Evolutionary conservation across 139 green algal species (phyloP), one percentile per base, ranked within the genome.

Genomic region (Zygnema cylindricum): DNA sequence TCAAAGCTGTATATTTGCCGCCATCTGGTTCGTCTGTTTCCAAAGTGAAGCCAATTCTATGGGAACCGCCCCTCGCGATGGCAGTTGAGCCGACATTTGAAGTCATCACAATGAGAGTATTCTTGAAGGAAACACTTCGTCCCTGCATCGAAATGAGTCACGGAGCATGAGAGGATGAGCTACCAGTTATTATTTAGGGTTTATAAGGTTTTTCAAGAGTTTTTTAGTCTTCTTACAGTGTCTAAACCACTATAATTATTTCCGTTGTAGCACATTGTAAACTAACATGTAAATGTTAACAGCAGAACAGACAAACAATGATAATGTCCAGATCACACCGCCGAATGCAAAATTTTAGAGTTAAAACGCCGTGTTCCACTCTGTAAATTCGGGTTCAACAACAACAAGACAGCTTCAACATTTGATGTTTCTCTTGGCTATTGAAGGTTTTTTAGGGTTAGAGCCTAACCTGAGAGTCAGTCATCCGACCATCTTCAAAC

Each of bases 401-500:
- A n/a, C n/a, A 73, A 30, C 57, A 73, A 73, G 57, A 73, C 57
- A 73, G 57, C 57, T n/a, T 38, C 43, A 55, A 38, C 7, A 21
- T 55, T 55, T 42, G 69, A 23, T 75, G 3, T 63, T 16, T 84
- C n/a, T n/a, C n/a, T n/a, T n/a, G n/a, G n/a, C n/a, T n/a, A n/a
- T n/a, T n/a, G n/a, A n/a, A n/a, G n/a, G n/a, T n/a, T n/a, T n/a
- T n/a, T n/a, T 81, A 40, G 73, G 78, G n/a, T n/a, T n/a, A n/a
- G n/a, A n/a, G n/a, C n/a, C n/a, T n/a, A 23, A 90, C 85, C 85
- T 92, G 55, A 1, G 87, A 96, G 93, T 98, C 96, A 0, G 96
- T 99, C 22, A 99, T 92, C 22, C 95, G 89, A 2, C 97, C 97
- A 85, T 99, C 97, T 92, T 99, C 97, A 89, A 99, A 90, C 82